These are phyloP conservation scores for Microthlaspi erraticum DNA, from an alignment of 345 rosid species.

Conservation along the genomic window DNA sequence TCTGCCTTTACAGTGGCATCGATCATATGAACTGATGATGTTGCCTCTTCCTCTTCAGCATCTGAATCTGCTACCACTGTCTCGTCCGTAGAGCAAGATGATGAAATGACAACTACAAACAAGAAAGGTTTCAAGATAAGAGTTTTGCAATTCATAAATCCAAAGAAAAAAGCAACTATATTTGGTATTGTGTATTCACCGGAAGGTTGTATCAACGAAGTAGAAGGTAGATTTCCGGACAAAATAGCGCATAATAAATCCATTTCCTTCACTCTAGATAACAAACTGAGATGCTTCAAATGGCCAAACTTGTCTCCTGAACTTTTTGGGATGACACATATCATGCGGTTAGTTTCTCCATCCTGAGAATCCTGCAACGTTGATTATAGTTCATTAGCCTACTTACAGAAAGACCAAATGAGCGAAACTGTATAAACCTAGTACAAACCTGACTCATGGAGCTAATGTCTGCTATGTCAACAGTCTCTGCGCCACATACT, in stretches of 20 bases:
- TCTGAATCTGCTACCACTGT: constrained; percentile 96
- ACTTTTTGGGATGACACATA: constrained; percentile 64
- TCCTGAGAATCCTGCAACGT: constrained; percentile 54
- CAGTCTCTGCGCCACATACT: constrained; percentile 65
- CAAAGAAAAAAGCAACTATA: constrained; percentile 16
- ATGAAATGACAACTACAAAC: constrained; percentile 74
- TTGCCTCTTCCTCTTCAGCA: constrained; percentile 59
- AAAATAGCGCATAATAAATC: constrained; percentile 68
- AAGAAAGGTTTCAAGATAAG: constrained; percentile 24
- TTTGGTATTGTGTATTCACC: constrained; percentile 51
- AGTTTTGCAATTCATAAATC: not conserved
- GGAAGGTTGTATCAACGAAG: constrained; percentile 58
- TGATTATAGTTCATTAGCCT: constrained; percentile 21
- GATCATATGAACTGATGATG: constrained; percentile 47
- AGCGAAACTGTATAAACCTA: constrained; percentile 20
- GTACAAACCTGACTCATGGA: constrained; percentile 71
- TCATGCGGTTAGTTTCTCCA: constrained; percentile 51
- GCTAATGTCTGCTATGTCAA: constrained; percentile 55
- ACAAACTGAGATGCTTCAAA: constrained; percentile 56
- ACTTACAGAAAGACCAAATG: constrained; percentile 20
- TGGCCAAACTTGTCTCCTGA: constrained; percentile 53
- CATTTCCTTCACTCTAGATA: constrained; percentile 69
- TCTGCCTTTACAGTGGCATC: constrained; percentile 44
- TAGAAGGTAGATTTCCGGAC: constrained; percentile 68
- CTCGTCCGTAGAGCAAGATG: constrained; percentile 96